Evolutionary conservation across 345 rosid genomes (phyloP).

Genomic region (Turnera subulata): DNA sequence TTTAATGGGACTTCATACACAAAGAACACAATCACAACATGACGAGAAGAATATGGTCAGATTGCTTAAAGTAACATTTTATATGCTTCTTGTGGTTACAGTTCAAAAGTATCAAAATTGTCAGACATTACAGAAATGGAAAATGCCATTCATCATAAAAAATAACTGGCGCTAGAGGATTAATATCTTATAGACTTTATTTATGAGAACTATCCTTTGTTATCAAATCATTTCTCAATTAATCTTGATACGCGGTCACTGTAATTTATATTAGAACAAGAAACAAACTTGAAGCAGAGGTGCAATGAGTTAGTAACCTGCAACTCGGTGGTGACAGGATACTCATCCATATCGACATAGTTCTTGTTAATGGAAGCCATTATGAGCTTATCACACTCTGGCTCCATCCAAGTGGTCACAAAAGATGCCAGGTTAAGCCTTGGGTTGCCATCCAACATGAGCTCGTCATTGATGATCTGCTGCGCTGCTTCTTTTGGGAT

Average conservation of each 20-base stretch:
- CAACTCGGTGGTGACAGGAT: constrained; percentile 32
- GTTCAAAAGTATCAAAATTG: too few species aligned
- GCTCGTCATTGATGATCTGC: constrained; percentile 34
- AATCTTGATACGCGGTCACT: neutral
- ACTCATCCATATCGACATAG: constrained; percentile 35
- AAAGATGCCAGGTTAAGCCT: constrained; percentile 30
- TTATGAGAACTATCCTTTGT: too few species aligned
- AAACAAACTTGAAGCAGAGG: too few species aligned
- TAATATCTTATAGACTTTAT: too few species aligned
- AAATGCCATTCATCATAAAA: too few species aligned
- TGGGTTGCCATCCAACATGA: constrained; percentile 33
- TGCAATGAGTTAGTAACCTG: constrained; percentile 13
- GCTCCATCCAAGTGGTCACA: constrained; percentile 36
- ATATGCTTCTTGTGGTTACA: too few species aligned
- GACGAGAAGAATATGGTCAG: too few species aligned
- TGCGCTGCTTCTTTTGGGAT: constrained; percentile 32
- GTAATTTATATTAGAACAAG: neutral
- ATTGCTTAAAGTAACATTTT: too few species aligned
- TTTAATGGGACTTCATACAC: too few species aligned
- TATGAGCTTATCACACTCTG: constrained; percentile 32
- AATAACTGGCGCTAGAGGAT: too few species aligned
- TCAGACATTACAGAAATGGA: too few species aligned
- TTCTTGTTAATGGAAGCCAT: constrained; percentile 28
- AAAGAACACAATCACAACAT: too few species aligned
- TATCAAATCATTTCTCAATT: neutral